A percentile compares a stretch with the other conserved stretches of the same genome.
Evolutionary conservation across 257 asterid species (phyloP).

Genomic region (Ajuga chamaepitys): DNA sequence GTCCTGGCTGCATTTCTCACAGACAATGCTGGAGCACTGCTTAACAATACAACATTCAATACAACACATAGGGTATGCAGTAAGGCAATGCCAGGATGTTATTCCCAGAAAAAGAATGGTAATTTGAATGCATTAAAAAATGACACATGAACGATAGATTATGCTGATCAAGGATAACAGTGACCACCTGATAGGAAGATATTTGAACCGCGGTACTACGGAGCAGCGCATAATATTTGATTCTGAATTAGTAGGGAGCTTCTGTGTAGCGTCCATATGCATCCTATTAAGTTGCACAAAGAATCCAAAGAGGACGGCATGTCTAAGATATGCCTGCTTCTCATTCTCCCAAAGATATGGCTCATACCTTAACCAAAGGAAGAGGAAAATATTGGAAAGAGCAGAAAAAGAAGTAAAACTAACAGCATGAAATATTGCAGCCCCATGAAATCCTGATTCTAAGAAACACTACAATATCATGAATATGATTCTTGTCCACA

Average conservation of each 20-base stretch:
- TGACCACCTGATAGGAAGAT: constrained; percentile 92
- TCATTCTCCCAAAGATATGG: constrained; percentile 95
- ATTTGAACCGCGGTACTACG: constrained; percentile 90
- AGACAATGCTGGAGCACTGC: constrained; percentile 95
- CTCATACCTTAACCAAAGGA: constrained; percentile 59
- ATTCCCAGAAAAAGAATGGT: not conserved
- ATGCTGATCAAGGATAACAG: constrained; percentile 13
- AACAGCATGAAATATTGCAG: constrained; percentile 2
- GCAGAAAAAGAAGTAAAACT: not conserved
- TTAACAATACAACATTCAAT: constrained; percentile 13
- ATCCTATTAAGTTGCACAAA: constrained; percentile 92
- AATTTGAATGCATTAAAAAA: constrained; percentile 1
- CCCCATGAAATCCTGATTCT: not conserved
- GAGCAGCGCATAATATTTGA: constrained; percentile 97
- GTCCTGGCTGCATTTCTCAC: constrained; percentile 54
- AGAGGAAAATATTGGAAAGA: constrained; percentile 14
- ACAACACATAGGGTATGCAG: constrained; percentile 6
- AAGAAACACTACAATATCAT: too few species aligned
- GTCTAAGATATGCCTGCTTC: constrained; percentile 87
- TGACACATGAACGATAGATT: not conserved
- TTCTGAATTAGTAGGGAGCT: constrained; percentile 79
- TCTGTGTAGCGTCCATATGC: constrained; percentile 63
- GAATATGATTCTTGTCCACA: too few species aligned
- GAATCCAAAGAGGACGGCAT: constrained; percentile 89
- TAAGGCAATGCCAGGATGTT: not conserved